Base-by-base conservation (phyloP, 2,329 filamentous ascomycete species). In the Metarhizium robertsii region DNA sequence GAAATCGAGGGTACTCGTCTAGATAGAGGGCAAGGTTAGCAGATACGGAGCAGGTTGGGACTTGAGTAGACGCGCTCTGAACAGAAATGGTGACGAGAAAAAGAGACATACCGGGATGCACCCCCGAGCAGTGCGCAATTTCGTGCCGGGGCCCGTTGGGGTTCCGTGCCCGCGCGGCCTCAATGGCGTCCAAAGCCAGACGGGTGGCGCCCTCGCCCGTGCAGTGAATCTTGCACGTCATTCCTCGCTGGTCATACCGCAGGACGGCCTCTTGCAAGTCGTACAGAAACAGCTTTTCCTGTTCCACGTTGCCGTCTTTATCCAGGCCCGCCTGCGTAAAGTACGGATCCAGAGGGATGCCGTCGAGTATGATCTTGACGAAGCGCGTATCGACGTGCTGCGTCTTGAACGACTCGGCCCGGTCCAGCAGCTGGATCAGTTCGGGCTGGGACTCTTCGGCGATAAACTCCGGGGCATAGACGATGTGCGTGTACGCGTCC, bases 171-270 rank as follows among this genome's bases (percentile, higher is more conserved):
- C 32, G 6, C 6, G 32, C 32, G 32, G 32, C 32, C 32, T 34
- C 32, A 14, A 50, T 54, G 20, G 45, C 52, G 43, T 54, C 52
- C 20, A 54, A 29, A 4, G 52, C 52, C 32, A 34, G 18, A 6
- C 52, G 32, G 7, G 52, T 54, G 2, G 52, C 52, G 14, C 52
- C 52, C 25, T 54, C 32, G 8, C 52, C 52, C 45, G 52, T 54
- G 16, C 52, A 49, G 20, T 54, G 52, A 32, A 54, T 54, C 52
- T 54, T 54, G 52, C 52, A 54, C 18, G 52, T 54, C 52, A 54
- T 54, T 6, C 52, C 52, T n/a, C 34, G 20, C 8, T 42, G 34
- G 38, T 54, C 52, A 32, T 54, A 54, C 16, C 45, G 7, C 6
- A 36, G 25, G 14, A 54, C 16, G 20, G 52, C 52, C 34, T 54